Percentiles rank a stretch among this genome's conserved stretches.
phyloP scores from a whole-genome alignment of 192 early-diverging fungal species.

The Gamsiella multidivaricata region DNA sequence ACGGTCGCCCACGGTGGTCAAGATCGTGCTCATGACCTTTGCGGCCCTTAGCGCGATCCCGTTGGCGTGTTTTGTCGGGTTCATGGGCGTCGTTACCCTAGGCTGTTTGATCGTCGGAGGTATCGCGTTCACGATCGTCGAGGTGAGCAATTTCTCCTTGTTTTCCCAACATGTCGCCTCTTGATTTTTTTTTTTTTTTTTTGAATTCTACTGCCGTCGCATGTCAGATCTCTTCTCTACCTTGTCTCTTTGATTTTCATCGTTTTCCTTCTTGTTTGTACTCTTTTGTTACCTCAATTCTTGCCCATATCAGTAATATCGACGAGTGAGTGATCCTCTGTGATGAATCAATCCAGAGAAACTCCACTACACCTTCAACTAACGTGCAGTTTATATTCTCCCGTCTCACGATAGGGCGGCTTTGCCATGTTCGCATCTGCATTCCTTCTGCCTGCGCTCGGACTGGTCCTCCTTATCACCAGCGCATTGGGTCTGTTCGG shows the following conservation, averaged over 20 bases:
- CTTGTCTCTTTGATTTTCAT: too few relatives aligned
- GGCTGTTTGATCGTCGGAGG: conserved; percentile 25
- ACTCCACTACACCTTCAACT: not conserved
- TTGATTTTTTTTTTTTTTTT: not conserved
- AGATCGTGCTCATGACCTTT: conserved; percentile 14
- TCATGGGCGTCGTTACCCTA: conserved; percentile 29
- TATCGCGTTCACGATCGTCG: conserved; percentile 18
- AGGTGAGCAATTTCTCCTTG: conserved; percentile 12
- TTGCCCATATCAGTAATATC: too few relatives aligned
- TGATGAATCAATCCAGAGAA: too few relatives aligned
- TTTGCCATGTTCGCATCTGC: conserved; percentile 28
- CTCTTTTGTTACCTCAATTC: not conserved
- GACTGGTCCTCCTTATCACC: conserved; percentile 17
- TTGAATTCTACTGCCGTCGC: too few relatives aligned
- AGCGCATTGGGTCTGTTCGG: conserved; percentile 15
- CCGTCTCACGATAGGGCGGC: conserved; percentile 48
- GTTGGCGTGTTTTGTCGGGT: conserved; percentile 18
- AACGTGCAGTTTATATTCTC: not conserved
- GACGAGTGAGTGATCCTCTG: too few relatives aligned
- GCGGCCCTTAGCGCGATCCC: conserved; percentile 15
- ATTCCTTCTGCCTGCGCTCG: conserved; percentile 36
- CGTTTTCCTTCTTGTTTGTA: too few relatives aligned
- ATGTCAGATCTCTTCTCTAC: too few relatives aligned
- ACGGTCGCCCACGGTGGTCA: not conserved
- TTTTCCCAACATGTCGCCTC: not conserved